Percentiles rank a stretch among this genome's conserved stretches.
Conservation (phyloP, 106 monocot species). For the Dioscorea zingiberensis region DNA sequence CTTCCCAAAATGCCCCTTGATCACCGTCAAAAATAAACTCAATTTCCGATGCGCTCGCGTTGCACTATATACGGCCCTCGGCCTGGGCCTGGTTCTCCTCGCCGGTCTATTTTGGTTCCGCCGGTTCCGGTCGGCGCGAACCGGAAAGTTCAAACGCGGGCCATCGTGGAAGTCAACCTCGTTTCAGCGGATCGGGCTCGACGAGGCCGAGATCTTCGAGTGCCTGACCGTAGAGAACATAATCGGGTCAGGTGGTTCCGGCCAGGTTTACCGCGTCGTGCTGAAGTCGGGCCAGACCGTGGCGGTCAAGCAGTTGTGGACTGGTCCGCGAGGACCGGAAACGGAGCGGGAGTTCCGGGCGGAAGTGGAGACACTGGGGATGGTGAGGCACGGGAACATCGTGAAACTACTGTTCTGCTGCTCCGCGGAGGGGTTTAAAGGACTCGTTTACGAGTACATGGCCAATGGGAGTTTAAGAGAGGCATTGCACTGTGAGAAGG, state of each 20-base stretch:
- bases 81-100: constrained; percentile 15
- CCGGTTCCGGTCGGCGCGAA: neutral
- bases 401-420: constrained; percentile 68
- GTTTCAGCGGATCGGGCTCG: constrained; percentile 30
- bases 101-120: constrained; percentile 13
- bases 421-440: constrained; percentile 31
- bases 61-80: constrained; percentile 6
- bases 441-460: constrained; percentile 59
- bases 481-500: constrained; percentile 33
- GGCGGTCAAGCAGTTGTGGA: constrained; percentile 42
- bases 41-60: too few species aligned
- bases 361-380: constrained; percentile 47
- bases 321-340: constrained; percentile 9
- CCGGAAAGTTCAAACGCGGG: neutral
- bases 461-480: constrained; percentile 49
- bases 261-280: constrained; percentile 24
- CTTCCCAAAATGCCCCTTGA: neutral
- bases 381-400: constrained; percentile 53
- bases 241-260: constrained; percentile 47
- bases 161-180: constrained; percentile 43
- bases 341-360: constrained; percentile 31
- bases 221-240: constrained; percentile 29
- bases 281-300: constrained; percentile 43
- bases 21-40: neutral
- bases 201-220: constrained; percentile 35